phyloP scores from a whole-genome alignment of 495 filamentous ascomycete genomes.

The Trichoderma gamsii region DNA sequence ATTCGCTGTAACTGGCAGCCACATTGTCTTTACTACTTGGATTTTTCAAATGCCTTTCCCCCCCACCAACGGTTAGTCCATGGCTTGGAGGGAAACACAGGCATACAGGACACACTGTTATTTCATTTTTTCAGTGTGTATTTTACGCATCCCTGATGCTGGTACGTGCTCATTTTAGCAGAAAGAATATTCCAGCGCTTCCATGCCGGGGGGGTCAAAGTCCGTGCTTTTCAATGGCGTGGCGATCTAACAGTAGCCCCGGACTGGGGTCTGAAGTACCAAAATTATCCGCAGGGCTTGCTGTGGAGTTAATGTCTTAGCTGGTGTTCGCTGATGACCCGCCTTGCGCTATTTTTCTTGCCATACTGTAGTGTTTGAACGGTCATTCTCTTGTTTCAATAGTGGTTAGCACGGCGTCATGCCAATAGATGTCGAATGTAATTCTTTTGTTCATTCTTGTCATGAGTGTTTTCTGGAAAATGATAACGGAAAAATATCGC shows the following conservation, averaged over 20 bases:
- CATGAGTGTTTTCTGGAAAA: too few species aligned
- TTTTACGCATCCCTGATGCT: not conserved
- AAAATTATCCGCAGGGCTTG: conserved; percentile 13
- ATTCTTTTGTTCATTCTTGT: not conserved
- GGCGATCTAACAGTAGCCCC: not conserved
- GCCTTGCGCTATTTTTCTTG: conserved; percentile 11
- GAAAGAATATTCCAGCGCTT: not conserved
- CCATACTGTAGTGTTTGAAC: not conserved
- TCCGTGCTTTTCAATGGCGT: conserved; percentile 7
- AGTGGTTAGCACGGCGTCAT: not conserved
- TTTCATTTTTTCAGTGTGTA: not conserved
- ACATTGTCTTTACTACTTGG: not conserved
- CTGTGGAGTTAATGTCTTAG: conserved; percentile 5
- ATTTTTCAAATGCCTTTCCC: not conserved
- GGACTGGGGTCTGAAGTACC: not conserved
- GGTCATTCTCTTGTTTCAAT: not conserved
- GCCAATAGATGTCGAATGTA: not conserved
- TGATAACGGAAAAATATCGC: too few species aligned
- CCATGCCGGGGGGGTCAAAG: not conserved
- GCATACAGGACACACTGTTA: not conserved
- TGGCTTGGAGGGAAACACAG: not conserved
- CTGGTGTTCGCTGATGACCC: not conserved
- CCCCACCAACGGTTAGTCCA: not conserved
- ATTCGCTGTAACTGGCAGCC: not conserved
- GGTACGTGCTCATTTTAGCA: not conserved